Conservation (phyloP, 169 alveolate genomes). For the Plasmodium gonderi region DNA sequence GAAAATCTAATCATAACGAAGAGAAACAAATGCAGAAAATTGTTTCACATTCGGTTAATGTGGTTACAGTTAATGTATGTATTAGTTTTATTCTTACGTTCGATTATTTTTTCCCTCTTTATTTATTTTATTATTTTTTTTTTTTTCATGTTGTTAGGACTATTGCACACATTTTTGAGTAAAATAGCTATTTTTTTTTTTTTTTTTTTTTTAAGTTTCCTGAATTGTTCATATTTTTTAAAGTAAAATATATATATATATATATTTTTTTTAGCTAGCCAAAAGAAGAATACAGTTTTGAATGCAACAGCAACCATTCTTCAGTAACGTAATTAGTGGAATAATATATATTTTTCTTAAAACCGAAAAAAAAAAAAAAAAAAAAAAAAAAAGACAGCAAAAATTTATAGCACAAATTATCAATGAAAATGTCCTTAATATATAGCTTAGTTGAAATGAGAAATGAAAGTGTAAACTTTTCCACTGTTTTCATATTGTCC, state of each 20-base stretch:
- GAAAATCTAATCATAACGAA: neutral
- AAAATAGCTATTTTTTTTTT: constrained; percentile 16
- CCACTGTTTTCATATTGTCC: too few relatives aligned
- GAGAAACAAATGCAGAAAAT: neutral
- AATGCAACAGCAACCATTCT: neutral
- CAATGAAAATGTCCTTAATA: neutral
- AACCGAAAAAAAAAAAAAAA: too few relatives aligned
- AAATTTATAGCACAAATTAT: neutral
- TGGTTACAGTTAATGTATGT: neutral
- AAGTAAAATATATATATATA: neutral
- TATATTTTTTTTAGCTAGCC: constrained; percentile 3
- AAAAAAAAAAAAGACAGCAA: too few relatives aligned
- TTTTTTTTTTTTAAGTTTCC: constrained; percentile 2
- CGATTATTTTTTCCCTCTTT: neutral
- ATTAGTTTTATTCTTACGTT: neutral
- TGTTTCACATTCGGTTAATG: neutral
- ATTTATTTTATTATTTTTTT: too few relatives aligned
- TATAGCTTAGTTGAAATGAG: neutral
- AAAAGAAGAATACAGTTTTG: neutral
- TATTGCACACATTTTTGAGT: neutral
- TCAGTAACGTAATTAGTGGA: neutral
- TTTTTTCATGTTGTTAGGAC: neutral
- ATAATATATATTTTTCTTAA: neutral
- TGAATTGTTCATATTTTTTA: constrained; percentile 32
- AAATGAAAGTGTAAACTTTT: neutral